These are phyloP conservation scores for Prunus persica DNA, from an alignment of 306 rosid genomes.

Conservation along the genomic window DNA sequence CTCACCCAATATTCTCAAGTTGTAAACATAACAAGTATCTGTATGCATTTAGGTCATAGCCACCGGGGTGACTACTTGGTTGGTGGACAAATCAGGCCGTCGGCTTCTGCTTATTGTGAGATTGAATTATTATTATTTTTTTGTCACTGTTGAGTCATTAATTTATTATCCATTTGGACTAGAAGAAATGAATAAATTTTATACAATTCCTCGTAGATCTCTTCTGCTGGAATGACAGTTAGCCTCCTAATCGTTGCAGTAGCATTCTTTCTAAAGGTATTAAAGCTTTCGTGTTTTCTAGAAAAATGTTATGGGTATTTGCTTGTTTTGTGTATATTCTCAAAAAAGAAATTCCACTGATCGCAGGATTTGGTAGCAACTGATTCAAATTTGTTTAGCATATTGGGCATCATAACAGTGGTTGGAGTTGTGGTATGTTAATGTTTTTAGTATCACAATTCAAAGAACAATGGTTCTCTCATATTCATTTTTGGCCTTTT, in stretches of 20 bases:
- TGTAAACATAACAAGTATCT: conserved; percentile 23
- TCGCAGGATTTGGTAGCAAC: conserved; percentile 44
- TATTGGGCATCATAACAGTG: conserved; percentile 53
- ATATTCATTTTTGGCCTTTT: background rate
- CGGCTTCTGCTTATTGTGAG: conserved; percentile 79
- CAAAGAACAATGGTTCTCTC: background rate
- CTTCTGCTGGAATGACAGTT: conserved; percentile 70
- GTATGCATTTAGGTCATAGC: conserved; percentile 68
- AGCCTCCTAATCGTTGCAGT: conserved; percentile 71
- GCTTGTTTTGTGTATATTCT: conserved; percentile 7
- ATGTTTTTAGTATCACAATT: background rate
- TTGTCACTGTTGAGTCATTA: conserved; percentile 13
- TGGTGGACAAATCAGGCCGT: conserved; percentile 83
- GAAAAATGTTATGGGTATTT: background rate
- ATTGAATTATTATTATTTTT: conserved; percentile 7
- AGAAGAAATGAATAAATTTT: conserved; percentile 4
- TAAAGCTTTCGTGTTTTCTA: conserved; percentile 6
- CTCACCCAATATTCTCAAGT: conserved; percentile 21
- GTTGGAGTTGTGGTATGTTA: conserved; percentile 88
- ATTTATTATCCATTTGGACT: conserved; percentile 16
- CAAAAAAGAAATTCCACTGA: conserved; percentile 4
- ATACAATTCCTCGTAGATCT: conserved; percentile 54
- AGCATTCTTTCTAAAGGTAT: conserved; percentile 77
- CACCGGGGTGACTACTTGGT: conserved; percentile 77
- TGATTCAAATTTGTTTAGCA: conserved; percentile 45